Evolutionary conservation across 2,329 filamentous ascomycete genomes (phyloP), one percentile per base, ranked within the genome.

Genomic region (Curvularia hawaiiensis): DNA sequence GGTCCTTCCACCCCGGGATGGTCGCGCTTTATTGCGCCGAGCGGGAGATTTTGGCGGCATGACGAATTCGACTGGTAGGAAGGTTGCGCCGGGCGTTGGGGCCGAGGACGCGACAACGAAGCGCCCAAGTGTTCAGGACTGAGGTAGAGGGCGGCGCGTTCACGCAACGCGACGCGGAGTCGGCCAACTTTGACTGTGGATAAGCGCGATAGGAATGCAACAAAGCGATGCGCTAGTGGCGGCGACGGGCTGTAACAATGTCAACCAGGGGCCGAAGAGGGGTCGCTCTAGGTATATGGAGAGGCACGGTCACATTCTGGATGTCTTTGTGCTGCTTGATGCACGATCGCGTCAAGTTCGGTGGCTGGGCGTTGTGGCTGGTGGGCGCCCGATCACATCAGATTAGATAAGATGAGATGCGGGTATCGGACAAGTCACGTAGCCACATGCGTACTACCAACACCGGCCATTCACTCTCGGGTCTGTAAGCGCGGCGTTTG

Each of bases 21-120:
- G 74, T 9, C 67, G 69, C 57, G 71, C 73, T 43, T 67, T 64
- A 61, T 75, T 75, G 51, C 61, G 64, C 51, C 72, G 65, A 49
- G 58, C 57, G 20, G 61, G 64, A 35, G 59, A 62, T 55, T 74
- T 74, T 24, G 69, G 67, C 2, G 69, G 24, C 62, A 65, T 63
- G 24, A 6, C 31, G 14, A 39, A 43, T 55, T 14, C 35, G 20
- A 2, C 9, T 12, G 20, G 50, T 58, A 43, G 55, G n/a, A 24
- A 26, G 20, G 40, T 31, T 26, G 45, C 26, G 35, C 22, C n/a
- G 6, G 18, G 28, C 41, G 40, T 31, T 20, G 40, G 28, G 24
- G n/a, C n/a, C 30, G 18, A 24, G 43, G 16, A 31, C 24, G 22
- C 20, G 47, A 39, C 10, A 12, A 10, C 26, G 40, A 38, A 18